Conservation (phyloP, 2,329 filamentous ascomycete genomes). For the Pseudogymnoascus pannorum region DNA sequence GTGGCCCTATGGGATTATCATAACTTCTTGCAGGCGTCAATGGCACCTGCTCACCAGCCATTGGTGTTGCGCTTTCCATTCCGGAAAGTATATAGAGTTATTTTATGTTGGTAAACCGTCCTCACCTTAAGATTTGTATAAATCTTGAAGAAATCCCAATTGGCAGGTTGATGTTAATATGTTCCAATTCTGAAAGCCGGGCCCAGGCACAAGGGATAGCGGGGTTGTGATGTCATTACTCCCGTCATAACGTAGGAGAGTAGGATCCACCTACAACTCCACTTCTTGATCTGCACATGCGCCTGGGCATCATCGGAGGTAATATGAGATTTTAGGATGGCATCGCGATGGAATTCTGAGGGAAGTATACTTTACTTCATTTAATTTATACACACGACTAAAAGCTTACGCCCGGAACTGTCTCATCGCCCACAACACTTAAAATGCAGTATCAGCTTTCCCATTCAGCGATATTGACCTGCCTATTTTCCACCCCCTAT, state of each 20-base stretch:
- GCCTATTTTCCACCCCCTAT: background rate
- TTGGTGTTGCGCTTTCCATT: background rate
- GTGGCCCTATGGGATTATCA: background rate
- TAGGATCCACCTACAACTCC: background rate
- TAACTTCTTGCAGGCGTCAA: background rate
- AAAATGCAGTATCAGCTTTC: background rate
- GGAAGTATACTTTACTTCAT: background rate
- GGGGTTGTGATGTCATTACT: background rate
- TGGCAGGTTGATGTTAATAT: background rate
- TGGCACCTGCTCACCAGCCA: background rate
- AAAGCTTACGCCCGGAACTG: background rate
- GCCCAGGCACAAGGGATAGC: background rate
- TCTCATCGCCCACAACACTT: background rate
- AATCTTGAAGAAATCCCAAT: background rate
- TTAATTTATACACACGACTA: background rate
- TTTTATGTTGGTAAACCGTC: background rate
- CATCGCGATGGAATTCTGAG: background rate
- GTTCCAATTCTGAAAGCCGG: background rate
- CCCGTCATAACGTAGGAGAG: background rate
- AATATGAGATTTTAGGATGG: background rate
- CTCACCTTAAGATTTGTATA: background rate
- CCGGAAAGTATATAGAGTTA: background rate
- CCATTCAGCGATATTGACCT: background rate
- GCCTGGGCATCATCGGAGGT: background rate
- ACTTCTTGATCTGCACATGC: background rate